Conservation (phyloP, 192 early-diverging fungal species). For the Pilaira anomala region DNA sequence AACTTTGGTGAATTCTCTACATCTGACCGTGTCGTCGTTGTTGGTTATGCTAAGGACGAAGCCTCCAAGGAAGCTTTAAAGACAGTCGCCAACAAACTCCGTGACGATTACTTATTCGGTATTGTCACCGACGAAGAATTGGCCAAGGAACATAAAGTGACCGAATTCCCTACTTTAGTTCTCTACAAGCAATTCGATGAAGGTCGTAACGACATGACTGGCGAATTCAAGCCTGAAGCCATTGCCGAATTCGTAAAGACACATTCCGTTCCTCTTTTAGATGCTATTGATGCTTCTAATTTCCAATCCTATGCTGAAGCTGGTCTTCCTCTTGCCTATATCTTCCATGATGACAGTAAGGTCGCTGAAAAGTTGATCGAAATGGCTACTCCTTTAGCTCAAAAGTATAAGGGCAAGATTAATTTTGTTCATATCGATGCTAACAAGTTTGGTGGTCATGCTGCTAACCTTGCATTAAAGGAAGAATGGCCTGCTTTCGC, state of each 20-base stretch:
- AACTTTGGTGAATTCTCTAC: constrained; percentile 72
- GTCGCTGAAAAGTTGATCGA: constrained; percentile 54
- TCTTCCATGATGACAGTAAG: constrained; percentile 67
- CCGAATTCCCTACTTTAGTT: constrained; percentile 57
- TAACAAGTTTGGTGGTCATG: constrained; percentile 80
- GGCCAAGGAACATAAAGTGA: constrained; percentile 45
- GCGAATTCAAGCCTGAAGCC: constrained; percentile 55
- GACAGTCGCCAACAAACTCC: constrained; percentile 70
- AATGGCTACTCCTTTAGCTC: constrained; percentile 69
- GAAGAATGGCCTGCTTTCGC: constrained; percentile 91
- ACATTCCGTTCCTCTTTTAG: constrained; percentile 83
- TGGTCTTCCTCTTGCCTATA: constrained; percentile 87
- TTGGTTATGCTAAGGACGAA: constrained; percentile 76
- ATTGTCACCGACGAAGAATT: constrained; percentile 61
- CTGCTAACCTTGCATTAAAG: constrained; percentile 85
- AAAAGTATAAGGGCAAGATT: constrained; percentile 83
- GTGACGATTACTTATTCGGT: constrained; percentile 88
- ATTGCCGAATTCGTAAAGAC: constrained; percentile 72
- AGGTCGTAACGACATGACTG: constrained; percentile 58
- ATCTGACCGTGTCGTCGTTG: constrained; percentile 86
- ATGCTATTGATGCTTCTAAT: constrained; percentile 87
- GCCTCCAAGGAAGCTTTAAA: constrained; percentile 65
- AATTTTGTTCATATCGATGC: constrained; percentile 93
- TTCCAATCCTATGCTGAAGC: constrained; percentile 82
- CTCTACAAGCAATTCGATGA: constrained; percentile 94